These are phyloP conservation scores for Viola odorata DNA, from an alignment of 345 rosid species.

Conservation along the genomic window DNA sequence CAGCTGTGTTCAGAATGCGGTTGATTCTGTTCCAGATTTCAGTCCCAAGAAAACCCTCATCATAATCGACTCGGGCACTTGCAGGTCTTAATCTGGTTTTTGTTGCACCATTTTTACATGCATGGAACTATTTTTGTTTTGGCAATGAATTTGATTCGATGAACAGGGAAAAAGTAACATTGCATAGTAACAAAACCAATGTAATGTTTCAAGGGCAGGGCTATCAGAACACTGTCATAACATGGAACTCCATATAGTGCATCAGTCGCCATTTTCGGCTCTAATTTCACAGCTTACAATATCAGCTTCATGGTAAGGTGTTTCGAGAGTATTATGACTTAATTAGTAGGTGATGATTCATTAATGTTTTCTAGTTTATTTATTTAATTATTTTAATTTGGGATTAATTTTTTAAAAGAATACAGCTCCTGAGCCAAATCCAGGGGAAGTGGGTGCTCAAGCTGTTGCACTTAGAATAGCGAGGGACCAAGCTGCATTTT, in stretches of 20 bases:
- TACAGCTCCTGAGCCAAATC: constrained; percentile 54
- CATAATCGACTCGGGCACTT: constrained; percentile 56
- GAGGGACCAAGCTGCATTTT: constrained; percentile 76
- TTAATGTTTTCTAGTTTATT: not conserved
- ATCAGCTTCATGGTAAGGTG: constrained; percentile 66
- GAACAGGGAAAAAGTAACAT: constrained; percentile 71
- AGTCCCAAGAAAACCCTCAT: constrained; percentile 51
- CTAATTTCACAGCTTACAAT: constrained; percentile 68
- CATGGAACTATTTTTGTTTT: not conserved
- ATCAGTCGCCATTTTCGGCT: constrained; percentile 60
- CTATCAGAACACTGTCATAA: constrained; percentile 48
- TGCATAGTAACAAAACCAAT: constrained; percentile 59
- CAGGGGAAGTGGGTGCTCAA: constrained; percentile 72
- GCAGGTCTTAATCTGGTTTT: constrained; percentile 44
- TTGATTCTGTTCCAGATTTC: constrained; percentile 57
- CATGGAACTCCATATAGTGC: constrained; percentile 65
- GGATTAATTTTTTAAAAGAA: constrained; percentile 35
- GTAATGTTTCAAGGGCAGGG: constrained; percentile 69
- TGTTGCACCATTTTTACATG: not conserved
- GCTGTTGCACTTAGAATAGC: constrained; percentile 71
- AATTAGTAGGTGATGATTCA: not conserved
- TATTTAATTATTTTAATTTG: constrained; percentile 1
- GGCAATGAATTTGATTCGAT: not conserved
- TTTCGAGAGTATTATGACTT: not conserved
- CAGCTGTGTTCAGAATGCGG: constrained; percentile 62